phyloP scores from a whole-genome alignment of 2,329 filamentous ascomycete species.

The Aspergillus flavus region DNA sequence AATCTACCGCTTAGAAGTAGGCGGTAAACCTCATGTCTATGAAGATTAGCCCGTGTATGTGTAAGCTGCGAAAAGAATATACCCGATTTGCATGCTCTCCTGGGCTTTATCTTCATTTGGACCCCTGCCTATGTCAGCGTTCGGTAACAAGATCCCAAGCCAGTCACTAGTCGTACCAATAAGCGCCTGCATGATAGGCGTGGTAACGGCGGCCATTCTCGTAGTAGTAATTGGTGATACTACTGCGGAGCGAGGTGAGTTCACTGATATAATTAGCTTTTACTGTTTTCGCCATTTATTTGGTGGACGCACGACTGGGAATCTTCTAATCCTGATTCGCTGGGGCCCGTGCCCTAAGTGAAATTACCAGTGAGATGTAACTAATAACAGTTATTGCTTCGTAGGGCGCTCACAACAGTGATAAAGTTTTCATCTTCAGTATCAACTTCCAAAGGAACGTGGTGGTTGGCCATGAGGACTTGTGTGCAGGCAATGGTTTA shows the following conservation, averaged over 20 bases:
- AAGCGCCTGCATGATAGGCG: conserved; percentile 33
- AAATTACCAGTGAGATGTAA: neutral
- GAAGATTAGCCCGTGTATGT: too few species aligned
- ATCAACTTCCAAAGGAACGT: neutral
- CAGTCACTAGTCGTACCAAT: conserved; percentile 16
- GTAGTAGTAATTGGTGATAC: conserved; percentile 32
- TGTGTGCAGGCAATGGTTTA: neutral
- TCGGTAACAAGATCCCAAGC: too few species aligned
- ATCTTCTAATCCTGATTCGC: neutral
- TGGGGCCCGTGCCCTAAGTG: neutral
- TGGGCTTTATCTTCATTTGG: too few species aligned
- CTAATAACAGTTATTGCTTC: too few species aligned
- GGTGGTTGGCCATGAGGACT: neutral
- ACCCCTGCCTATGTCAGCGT: neutral
- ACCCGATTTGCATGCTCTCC: too few species aligned
- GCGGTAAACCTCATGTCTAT: too few species aligned
- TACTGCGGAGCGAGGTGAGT: conserved; percentile 4
- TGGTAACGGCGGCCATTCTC: conserved; percentile 38
- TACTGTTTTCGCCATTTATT: neutral
- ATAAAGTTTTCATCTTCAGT: neutral
- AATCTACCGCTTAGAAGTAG: too few species aligned
- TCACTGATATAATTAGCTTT: neutral
- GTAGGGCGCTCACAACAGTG: neutral
- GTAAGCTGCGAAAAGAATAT: too few species aligned
- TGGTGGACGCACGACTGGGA: neutral